Conservation (phyloP, 2,329 filamentous ascomycete genomes). For the Colletotrichum gigasporum region DNA sequence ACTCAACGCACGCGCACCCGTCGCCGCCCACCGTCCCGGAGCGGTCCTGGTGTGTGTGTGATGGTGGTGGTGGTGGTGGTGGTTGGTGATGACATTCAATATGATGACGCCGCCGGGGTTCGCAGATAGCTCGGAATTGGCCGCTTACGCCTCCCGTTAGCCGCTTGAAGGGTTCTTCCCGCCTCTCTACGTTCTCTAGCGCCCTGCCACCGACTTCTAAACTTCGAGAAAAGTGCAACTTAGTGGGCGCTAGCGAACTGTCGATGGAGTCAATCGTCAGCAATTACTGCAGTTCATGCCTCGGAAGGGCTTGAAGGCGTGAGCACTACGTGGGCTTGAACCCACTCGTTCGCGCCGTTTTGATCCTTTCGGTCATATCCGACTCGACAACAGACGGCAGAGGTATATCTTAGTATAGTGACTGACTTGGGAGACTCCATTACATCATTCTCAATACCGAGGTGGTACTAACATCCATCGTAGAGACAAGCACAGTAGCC, state of each 20-base stretch:
- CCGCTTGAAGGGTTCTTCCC: constrained; percentile 39
- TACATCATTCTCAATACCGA: too few relatives aligned
- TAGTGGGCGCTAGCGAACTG: not conserved
- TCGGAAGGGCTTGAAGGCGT: constrained; percentile 35
- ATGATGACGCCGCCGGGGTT: constrained; percentile 6
- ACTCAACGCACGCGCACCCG: too few relatives aligned
- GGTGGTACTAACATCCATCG: too few relatives aligned
- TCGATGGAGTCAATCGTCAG: not conserved
- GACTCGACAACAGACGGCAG: too few relatives aligned
- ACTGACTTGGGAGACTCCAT: too few relatives aligned
- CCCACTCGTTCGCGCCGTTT: not conserved
- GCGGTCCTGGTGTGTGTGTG: too few relatives aligned
- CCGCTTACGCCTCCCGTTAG: not conserved
- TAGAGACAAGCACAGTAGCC: too few relatives aligned
- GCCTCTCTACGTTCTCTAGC: not conserved
- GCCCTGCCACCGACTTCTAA: not conserved
- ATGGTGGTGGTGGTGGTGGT: not conserved
- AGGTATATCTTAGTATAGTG: too few relatives aligned
- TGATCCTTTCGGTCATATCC: not conserved
- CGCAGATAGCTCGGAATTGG: constrained; percentile 19
- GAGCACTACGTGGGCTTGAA: not conserved
- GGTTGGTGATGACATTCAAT: not conserved
- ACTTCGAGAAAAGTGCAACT: not conserved
- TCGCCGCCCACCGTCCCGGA: too few relatives aligned
- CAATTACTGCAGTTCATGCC: not conserved